Evolutionary conservation across 1,139 yeast genomes (phyloP).

Genomic region (Suhomyces chickasaworum): DNA sequence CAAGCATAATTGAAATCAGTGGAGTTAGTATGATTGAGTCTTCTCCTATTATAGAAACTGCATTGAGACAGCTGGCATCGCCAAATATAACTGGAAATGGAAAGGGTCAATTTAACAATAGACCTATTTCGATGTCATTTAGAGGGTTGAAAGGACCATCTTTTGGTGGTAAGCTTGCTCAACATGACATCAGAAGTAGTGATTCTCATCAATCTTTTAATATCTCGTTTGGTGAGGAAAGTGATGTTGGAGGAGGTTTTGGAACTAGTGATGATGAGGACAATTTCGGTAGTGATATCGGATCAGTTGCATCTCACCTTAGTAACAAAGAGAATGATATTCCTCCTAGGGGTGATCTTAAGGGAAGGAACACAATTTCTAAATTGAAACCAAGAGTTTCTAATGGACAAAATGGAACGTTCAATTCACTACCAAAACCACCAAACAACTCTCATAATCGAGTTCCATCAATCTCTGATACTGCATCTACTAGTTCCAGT

Average conservation of each 20-base stretch:
- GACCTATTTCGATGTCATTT: slow-evolving; percentile 71
- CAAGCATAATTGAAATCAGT: slow-evolving; percentile 14
- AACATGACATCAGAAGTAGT: slow-evolving; percentile 33
- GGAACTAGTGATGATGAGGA: slow-evolving; percentile 25
- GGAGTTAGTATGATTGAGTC: slow-evolving; percentile 14
- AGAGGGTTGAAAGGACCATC: slow-evolving; percentile 63
- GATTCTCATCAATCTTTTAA: slow-evolving; percentile 50
- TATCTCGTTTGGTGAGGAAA: slow-evolving; percentile 37
- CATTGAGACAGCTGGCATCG: slow-evolving; percentile 17
- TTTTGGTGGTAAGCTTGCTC: slow-evolving; percentile 41
- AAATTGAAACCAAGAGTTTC: background rate
- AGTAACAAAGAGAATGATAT: slow-evolving; percentile 13
- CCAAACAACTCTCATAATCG: slow-evolving; percentile 29
- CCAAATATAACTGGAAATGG: slow-evolving; percentile 16
- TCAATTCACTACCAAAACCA: slow-evolving; percentile 18
- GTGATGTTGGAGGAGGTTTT: slow-evolving; percentile 19
- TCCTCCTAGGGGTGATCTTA: slow-evolving; percentile 1
- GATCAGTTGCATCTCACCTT: slow-evolving; percentile 8
- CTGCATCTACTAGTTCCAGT: slow-evolving; percentile 28
- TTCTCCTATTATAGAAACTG: slow-evolving; percentile 30
- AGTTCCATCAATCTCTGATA: slow-evolving; percentile 30
- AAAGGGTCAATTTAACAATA: slow-evolving; percentile 22
- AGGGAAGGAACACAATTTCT: background rate
- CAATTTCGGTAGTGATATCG: slow-evolving; percentile 11
- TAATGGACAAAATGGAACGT: slow-evolving; percentile 1